A percentile compares a stretch with the other conserved stretches of the same genome.
These are phyloP conservation scores for Pleomassaria siparia DNA, from an alignment of 2,329 filamentous ascomycete species.

Conservation along the genomic window DNA sequence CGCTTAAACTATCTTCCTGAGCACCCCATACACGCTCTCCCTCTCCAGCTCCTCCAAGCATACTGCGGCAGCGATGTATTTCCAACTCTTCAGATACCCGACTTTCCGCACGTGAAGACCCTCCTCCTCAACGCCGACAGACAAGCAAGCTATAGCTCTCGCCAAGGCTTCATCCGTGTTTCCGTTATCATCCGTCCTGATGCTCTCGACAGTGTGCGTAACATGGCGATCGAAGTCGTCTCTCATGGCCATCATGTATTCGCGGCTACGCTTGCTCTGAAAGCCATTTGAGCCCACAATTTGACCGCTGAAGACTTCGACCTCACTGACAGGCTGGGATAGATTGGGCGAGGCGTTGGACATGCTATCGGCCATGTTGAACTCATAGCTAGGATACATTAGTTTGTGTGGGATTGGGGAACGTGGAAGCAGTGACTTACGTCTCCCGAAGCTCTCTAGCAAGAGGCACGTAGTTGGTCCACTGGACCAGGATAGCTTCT, in stretches of 20 bases:
- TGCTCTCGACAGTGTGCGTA: conserved; percentile 49
- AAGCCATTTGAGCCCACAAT: conserved; percentile 55
- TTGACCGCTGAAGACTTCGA: conserved; percentile 57
- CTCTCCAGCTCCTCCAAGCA: conserved; percentile 53
- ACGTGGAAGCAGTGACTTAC: not conserved
- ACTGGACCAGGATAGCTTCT: conserved; percentile 43
- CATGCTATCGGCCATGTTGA: conserved; percentile 53
- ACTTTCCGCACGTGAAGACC: conserved; percentile 27
- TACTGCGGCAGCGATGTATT: conserved; percentile 54
- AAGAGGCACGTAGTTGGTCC: conserved; percentile 43
- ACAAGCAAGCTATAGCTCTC: conserved; percentile 54
- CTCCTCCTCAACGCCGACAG: conserved; percentile 42
- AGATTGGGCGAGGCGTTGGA: conserved; percentile 35
- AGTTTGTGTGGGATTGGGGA: not conserved
- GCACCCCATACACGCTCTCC: conserved; percentile 5
- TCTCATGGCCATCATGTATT: conserved; percentile 38
- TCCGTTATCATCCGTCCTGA: conserved; percentile 32
- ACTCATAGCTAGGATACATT: conserved; percentile 51
- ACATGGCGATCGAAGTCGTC: conserved; percentile 47
- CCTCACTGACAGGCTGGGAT: conserved; percentile 31
- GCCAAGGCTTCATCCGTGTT: conserved; percentile 47
- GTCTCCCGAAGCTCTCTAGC: conserved; percentile 46
- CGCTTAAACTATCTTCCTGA: not conserved
- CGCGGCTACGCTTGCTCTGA: conserved; percentile 33
- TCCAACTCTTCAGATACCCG: conserved; percentile 51